Evolutionary conservation across 2,329 filamentous ascomycete genomes (phyloP), one percentile per base, ranked within the genome.

Genomic region (Ophiosphaerella herpotricha): DNA sequence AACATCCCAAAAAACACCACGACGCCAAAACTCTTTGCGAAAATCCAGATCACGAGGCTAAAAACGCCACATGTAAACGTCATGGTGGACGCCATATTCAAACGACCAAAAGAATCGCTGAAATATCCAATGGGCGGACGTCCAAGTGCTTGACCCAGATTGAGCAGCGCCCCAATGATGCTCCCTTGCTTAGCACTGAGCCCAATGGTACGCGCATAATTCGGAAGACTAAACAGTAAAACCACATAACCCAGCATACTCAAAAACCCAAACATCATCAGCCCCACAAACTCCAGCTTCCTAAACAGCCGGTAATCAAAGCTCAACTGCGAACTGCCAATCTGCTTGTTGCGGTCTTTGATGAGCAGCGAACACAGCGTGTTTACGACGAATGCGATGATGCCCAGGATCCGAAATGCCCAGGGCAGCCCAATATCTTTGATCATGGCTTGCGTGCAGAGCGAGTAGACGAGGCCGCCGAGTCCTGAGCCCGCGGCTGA

Each of bases 241-340:
- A 90, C 86, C 23, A 89, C 80, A 61, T 93, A 93, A 5, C 82
- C 88, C 12, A 93, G 74, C 74, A 92, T 84, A 52, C 82, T 85
- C 55, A 92, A 85, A 71, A 85, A 84, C 7, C 86, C 86, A 77
- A 86, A 94, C 2, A 73, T 78, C 33, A 90, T 70, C 11, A 90
- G 77, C 2, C 91, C 74, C 23, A 85, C 67, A 57, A 87, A 91
- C 63, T 90, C 83, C 0, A 76, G 63, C 4, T 81, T 77, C 55
- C 76, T 81, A 67, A 92, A 83, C 1, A 92, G 77, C 4, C 70
- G 71, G 34, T 80, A 75, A 63, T 90, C 85, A 60, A 92, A 91
- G 2, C 85, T 81, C 26, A 52, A 12, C 49, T 45, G 85, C 1
- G 82, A 79, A n/a, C 84, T 80, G 4, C 87, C 86, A 52, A 91